Conservation (phyloP, 2,329 filamentous ascomycete genomes). For the Fusarium sp. region DNA sequence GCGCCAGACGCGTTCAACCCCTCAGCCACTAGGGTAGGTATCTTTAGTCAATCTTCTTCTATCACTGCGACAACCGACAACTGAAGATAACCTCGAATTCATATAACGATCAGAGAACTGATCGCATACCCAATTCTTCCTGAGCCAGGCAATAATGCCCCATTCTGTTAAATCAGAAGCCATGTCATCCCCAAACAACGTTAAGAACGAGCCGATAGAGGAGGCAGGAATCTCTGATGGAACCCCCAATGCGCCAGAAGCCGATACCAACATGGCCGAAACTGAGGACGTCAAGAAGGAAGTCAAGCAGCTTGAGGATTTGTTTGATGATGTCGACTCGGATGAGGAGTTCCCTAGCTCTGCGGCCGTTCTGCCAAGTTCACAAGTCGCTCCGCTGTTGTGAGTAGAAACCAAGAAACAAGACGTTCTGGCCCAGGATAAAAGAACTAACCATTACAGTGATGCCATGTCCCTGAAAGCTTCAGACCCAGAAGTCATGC, state of each 20-base stretch:
- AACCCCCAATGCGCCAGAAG: conserved; percentile 28
- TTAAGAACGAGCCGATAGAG: conserved; percentile 50
- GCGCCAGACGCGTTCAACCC: conserved; percentile 42
- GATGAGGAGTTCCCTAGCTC: conserved; percentile 73
- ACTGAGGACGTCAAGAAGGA: conserved; percentile 57
- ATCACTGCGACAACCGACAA: conserved; percentile 44
- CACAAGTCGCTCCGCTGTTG: conserved; percentile 64
- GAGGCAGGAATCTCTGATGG: conserved; percentile 38
- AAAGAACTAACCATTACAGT: conserved; percentile 43
- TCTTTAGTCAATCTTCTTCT: conserved; percentile 19
- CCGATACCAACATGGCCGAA: conserved; percentile 44
- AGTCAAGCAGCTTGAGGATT: conserved; percentile 66
- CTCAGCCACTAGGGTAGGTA: conserved; percentile 11
- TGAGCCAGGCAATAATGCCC: conserved; percentile 31
- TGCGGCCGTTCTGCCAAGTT: conserved; percentile 55
- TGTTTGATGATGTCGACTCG: conserved; percentile 71
- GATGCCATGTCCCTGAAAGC: conserved; percentile 58
- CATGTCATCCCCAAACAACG: conserved; percentile 46
- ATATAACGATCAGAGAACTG: neutral
- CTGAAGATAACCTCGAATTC: conserved; percentile 6
- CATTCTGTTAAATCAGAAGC: conserved; percentile 41
- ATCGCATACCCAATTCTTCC: neutral
- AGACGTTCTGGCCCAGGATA: neutral
- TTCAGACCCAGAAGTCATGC: conserved; percentile 87
- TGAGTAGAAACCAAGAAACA: conserved; percentile 50